Conservation (phyloP, 257 asterid genomes). For the Gardenia jasminoides region DNA sequence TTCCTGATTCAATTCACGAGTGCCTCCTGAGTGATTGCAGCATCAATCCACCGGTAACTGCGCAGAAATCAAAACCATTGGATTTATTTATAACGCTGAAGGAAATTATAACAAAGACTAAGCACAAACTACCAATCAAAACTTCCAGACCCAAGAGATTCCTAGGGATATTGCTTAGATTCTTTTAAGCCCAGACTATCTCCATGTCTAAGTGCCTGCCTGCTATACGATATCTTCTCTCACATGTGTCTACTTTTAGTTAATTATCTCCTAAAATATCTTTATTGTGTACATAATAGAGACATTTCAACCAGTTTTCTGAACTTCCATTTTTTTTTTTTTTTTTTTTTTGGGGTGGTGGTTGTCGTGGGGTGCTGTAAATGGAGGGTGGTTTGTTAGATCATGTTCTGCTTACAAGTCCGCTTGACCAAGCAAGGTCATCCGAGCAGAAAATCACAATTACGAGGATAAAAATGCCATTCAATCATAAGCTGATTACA, state of each 20-base stretch:
- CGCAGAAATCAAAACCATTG: neutral
- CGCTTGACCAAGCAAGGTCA: slow-evolving; percentile 18
- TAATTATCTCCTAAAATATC: neutral
- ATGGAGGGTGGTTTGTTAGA: too few species aligned
- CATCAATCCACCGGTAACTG: too few species aligned
- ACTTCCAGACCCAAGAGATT: neutral
- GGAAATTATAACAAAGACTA: too few species aligned
- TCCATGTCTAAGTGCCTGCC: neutral
- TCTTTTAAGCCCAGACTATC: neutral
- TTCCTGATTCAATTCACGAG: too few species aligned
- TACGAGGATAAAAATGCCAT: neutral
- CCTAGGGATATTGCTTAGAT: neutral
- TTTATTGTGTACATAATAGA: neutral
- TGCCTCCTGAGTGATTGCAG: too few species aligned
- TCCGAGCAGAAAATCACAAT: neutral
- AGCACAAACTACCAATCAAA: neutral
- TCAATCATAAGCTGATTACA: slow-evolving; percentile 6
- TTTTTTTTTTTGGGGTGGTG: too few species aligned
- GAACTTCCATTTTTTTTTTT: neutral
- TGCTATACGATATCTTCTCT: neutral
- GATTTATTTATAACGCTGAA: neutral
- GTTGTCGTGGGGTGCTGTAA: too few species aligned
- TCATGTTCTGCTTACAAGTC: neutral
- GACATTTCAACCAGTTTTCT: neutral
- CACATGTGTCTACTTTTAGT: neutral